Base-by-base conservation (phyloP, 2,329 filamentous ascomycete species). In the Fusarium multiceps region DNA sequence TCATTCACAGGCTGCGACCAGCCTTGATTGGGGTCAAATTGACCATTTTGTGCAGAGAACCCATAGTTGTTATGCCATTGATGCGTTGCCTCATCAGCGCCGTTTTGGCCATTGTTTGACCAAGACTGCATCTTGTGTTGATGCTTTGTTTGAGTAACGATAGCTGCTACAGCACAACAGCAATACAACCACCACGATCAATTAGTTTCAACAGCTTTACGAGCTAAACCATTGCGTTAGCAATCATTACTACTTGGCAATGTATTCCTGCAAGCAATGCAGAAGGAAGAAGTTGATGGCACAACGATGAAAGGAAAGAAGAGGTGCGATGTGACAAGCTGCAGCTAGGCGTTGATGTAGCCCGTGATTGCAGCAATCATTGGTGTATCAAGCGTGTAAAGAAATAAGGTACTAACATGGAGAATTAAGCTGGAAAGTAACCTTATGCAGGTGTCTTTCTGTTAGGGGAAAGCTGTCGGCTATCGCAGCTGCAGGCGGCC, bases 81-180 rank as follows among this genome's bases (percentile, higher is more conserved):
- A 54, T 74, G 74, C 42, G 76, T 74, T 27, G 73, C 76, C 57
- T 76, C 78, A 59, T 80, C 78, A 54, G 77, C 71, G 71, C 79
- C 80, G 55, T 76, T 78, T 71, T 81, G 80, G 72, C 78, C 75
- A 60, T 76, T 71, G 59, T 75, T 76, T 42, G 79, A 69, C 80
- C 80, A 82, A 63, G 80, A 80, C 78, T 82, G 80, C 80, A 82
- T 82, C 66, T 74, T 77, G 75, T 62, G 47, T 56, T 48, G 51
- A 51, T 30, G 49, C 61, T 69, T 64, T 68, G 67, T 58, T 68
- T 68, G 71, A 59, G 67, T 25, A 73, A 63, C 62, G 58, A 54
- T 62, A 58, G 72, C 63, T 66, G 57, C 71, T 50, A 63, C 66
- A 54, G 58, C 63, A 74, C 66, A 54, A 56, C 63, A 74, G 63